Conservation (phyloP, 2,329 filamentous ascomycete genomes). For the Cryphonectria parasitica region DNA sequence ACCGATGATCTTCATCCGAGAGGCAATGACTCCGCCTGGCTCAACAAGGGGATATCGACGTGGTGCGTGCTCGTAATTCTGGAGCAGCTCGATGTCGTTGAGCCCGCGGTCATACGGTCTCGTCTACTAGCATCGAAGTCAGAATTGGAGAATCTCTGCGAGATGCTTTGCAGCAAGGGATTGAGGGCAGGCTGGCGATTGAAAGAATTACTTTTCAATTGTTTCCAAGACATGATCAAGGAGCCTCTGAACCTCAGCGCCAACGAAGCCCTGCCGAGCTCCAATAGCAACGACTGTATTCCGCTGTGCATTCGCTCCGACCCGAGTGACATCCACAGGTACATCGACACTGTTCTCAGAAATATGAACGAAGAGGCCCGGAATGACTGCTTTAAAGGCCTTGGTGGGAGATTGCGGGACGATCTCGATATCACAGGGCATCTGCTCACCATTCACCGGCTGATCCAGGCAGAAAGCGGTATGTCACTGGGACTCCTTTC, state of each 20-base stretch:
- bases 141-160: slow-evolving; percentile 30
- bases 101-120: slow-evolving; percentile 28
- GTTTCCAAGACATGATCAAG: slow-evolving; percentile 40
- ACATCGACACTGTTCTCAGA: slow-evolving; percentile 35
- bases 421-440: slow-evolving; percentile 44
- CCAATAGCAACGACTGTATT: slow-evolving; percentile 14
- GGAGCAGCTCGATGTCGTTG: slow-evolving; percentile 31
- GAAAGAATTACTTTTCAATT: slow-evolving; percentile 47
- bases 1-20: not conserved
- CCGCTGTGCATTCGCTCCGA: slow-evolving; percentile 40
- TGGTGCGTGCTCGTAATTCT: slow-evolving; percentile 23
- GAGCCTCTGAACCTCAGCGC: slow-evolving; percentile 38
- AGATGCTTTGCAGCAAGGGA: slow-evolving; percentile 31
- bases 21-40: not conserved
- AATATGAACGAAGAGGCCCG: slow-evolving; percentile 35
- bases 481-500: not conserved
- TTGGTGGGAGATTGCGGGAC: slow-evolving; percentile 41
- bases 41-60: not conserved
- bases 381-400: slow-evolving; percentile 44
- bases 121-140: slow-evolving; percentile 11
- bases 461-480: slow-evolving; percentile 38
- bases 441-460: slow-evolving; percentile 48
- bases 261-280: slow-evolving; percentile 5
- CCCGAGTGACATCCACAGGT: slow-evolving; percentile 35
- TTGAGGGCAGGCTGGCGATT: slow-evolving; percentile 49